Conservation (phyloP, 371 early-diverging fungal genomes). For the Basidiobolus heterosporus region DNA sequence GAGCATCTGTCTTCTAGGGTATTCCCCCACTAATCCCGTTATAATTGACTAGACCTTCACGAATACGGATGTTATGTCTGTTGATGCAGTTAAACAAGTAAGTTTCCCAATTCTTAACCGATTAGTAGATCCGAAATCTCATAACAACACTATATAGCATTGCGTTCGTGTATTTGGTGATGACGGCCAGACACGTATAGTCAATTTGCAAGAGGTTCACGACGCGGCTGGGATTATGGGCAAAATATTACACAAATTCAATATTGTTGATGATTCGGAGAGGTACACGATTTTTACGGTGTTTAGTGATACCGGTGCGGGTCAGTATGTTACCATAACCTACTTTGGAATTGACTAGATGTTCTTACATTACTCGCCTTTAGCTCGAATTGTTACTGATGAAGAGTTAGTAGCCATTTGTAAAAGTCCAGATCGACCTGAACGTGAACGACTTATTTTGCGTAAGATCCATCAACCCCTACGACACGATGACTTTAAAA, state of each 20-base stretch:
- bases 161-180: constrained; percentile 53
- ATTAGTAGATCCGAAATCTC: constrained; percentile 31
- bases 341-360: neutral
- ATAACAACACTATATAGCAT: constrained; percentile 7
- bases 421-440: constrained; percentile 39
- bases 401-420: constrained; percentile 55
- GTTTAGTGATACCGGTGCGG: constrained; percentile 30
- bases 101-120: constrained; percentile 19
- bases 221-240: constrained; percentile 35
- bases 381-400: constrained; percentile 37
- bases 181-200: constrained; percentile 42
- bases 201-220: constrained; percentile 29
- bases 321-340: constrained; percentile 1
- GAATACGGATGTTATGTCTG: neutral
- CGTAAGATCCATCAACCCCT: constrained; percentile 52
- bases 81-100: neutral
- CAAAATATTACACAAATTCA: constrained; percentile 46
- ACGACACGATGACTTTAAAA: constrained; percentile 36
- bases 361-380: neutral
- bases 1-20: no score
- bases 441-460: constrained; percentile 54
- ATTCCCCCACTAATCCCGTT: no score
- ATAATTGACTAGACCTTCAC: neutral
- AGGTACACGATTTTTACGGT: constrained; percentile 41
- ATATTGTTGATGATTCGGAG: constrained; percentile 36